These are phyloP conservation scores for Astragalus glycyphyllos DNA, from an alignment of 306 rosid genomes.

Conservation along the genomic window DNA sequence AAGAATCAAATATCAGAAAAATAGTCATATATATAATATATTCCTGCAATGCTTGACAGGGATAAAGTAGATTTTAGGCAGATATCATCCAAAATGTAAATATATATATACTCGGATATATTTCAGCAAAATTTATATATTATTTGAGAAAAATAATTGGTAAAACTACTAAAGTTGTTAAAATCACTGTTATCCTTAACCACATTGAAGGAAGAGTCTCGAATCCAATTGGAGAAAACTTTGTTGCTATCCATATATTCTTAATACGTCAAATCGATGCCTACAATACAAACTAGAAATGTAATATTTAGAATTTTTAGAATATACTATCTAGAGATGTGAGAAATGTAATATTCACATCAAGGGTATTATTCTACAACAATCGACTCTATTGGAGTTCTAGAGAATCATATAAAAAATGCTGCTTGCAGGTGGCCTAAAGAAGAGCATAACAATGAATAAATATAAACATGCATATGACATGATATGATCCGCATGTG, in stretches of 20 bases:
- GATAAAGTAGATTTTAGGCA: constrained; percentile 14
- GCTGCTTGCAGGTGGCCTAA: neutral
- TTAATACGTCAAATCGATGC: neutral
- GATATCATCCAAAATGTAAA: constrained; percentile 6
- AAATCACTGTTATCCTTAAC: neutral
- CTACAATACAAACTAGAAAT: too few relatives aligned
- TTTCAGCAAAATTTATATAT: constrained; percentile 18
- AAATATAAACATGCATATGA: neutral
- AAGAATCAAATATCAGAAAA: neutral
- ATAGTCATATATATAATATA: neutral
- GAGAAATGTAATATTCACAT: too few relatives aligned
- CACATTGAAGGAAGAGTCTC: neutral
- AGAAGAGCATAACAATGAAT: neutral
- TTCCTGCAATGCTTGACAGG: neutral
- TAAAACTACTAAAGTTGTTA: neutral
- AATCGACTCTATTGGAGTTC: neutral
- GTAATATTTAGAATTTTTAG: too few relatives aligned
- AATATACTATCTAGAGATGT: too few relatives aligned
- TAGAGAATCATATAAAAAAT: constrained; percentile 1
- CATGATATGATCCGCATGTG: neutral
- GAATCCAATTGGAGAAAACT: neutral
- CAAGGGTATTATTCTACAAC: neutral
- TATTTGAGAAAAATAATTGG: neutral
- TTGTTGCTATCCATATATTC: neutral
- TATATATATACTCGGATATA: neutral